phyloP scores from a whole-genome alignment of 2,329 filamentous ascomycete genomes.

The Orbilia ellipsospora region DNA sequence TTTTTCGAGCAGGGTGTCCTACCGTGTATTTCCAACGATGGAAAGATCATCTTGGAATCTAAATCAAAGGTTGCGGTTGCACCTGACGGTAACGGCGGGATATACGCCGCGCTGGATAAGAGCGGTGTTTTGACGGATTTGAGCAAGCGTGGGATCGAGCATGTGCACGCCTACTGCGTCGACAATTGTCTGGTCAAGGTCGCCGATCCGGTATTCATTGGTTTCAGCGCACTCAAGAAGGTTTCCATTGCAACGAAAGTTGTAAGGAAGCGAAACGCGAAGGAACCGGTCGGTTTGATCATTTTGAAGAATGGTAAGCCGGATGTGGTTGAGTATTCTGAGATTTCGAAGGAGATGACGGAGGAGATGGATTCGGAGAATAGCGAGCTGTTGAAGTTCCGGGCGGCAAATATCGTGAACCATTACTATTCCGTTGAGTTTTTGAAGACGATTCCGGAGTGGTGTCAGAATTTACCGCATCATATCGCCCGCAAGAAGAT shows the following conservation, averaged over 20 bases:
- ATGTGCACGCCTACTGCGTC: conserved; percentile 97
- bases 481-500: conserved; percentile 99
- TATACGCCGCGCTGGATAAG: conserved; percentile 89
- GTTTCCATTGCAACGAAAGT: conserved; percentile 99
- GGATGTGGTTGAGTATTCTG: conserved; percentile 97
- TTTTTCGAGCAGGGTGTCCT: conserved; percentile 98
- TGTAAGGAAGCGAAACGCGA: conserved; percentile 97
- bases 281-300: conserved; percentile 94
- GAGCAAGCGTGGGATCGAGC: conserved; percentile 86
- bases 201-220: conserved; percentile 95
- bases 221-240: conserved; percentile 85
- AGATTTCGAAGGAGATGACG: conserved; percentile 89
- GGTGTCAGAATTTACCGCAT: conserved; percentile 87
- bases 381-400: conserved; percentile 86
- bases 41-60: conserved; percentile 92
- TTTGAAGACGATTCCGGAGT: conserved; percentile 87
- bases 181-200: conserved; percentile 99
- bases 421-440: conserved; percentile 98
- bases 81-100: conserved; percentile 94
- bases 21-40: conserved; percentile 96
- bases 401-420: conserved; percentile 99
- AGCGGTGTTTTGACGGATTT: conserved; percentile 87
- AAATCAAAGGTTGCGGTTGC: conserved; percentile 93
- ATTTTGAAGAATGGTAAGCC: conserved; percentile 94
- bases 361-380: conserved; percentile 88